Evolutionary conservation across 352 stramenopile species (phyloP), one percentile per base, ranked within the genome.

Genomic region (Globisporangium alternatum): DNA sequence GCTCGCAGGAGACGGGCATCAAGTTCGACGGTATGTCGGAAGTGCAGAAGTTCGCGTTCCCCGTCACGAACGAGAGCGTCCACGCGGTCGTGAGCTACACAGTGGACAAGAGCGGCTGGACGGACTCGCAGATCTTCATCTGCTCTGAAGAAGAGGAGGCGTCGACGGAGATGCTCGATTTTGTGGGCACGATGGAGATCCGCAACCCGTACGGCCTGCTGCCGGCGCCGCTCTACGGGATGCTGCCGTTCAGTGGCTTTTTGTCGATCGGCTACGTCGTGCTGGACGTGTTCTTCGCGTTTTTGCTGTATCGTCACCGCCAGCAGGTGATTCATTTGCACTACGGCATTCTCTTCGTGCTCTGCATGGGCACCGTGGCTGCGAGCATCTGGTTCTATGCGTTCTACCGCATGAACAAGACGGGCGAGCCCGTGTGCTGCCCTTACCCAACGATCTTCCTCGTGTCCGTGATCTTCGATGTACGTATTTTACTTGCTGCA

Each of bases 381-480:
- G 72, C 77, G 3, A 71, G 62, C 25, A 70, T 89, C 25, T 97
- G 87, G 87, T 85, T 95, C 56, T 88, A 90, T 51, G 86, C 90
- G 5, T 93, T 96, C 59, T 93, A 83, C 68, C 67, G 78, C 60
- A 94, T 96, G 83, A 97, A 97, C 75, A 75, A 85, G 72, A 91
- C 81, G n/a, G 89, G 89, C 33, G 81, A 88, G 55, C 90, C 90
- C 0, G 91, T 96, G 33, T 96, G 89, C 67, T 97, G 90, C 52
- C 90, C 90, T 22, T 96, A 96, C 63, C 89, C 89, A 49, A 92
- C 80, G 21, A 85, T 77, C 9, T 94, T 96, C 61, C 73, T 97
- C 30, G 71, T 89, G 33, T 76, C 90, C 0, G 89, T 96, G 41
- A 81, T 91, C 55, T 69, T 96, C 30, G 86, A 95, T 68, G 86